These are phyloP conservation scores for Eucalyptus curtisii DNA, from an alignment of 345 rosid genomes.

Conservation along the genomic window DNA sequence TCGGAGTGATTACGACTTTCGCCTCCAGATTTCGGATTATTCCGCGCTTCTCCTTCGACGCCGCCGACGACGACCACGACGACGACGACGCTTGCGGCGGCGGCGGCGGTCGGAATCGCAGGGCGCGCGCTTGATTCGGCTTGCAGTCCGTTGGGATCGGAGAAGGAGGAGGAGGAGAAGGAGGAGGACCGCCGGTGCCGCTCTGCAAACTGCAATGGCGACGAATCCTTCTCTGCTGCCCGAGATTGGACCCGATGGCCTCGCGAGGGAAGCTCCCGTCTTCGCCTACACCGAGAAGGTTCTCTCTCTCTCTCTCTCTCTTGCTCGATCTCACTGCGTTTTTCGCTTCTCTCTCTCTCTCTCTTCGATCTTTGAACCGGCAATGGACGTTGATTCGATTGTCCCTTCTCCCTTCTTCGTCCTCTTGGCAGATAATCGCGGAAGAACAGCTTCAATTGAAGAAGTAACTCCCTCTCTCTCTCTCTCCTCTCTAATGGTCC, in stretches of 20 bases:
- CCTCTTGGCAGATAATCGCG: slow-evolving; percentile 44
- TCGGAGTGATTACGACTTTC: neutral
- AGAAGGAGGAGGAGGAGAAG: neutral
- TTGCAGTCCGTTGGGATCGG: neutral
- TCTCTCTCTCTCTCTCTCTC: neutral
- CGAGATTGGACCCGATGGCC: slow-evolving; percentile 89
- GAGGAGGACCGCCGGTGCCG: neutral
- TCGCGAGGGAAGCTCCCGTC: slow-evolving; percentile 72
- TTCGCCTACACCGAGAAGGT: slow-evolving; percentile 94
- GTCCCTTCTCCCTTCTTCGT: neutral
- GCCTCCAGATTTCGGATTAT: neutral
- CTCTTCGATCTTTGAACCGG: neutral
- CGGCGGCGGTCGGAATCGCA: neutral
- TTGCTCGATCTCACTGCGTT: neutral
- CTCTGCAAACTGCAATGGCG: neutral
- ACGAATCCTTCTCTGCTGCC: slow-evolving; percentile 43
- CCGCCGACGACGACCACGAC: neutral
- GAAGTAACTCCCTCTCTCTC: slow-evolving; percentile 28
- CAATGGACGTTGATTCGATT: neutral
- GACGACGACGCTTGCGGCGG: neutral
- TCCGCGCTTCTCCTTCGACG: neutral
- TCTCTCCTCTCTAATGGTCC: neutral
- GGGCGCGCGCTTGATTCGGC: neutral
- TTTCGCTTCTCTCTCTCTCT: neutral
- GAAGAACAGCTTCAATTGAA: slow-evolving; percentile 79